Base-by-base conservation (phyloP, 2,329 filamentous ascomycete genomes). In the Neonectria magnoliae region DNA sequence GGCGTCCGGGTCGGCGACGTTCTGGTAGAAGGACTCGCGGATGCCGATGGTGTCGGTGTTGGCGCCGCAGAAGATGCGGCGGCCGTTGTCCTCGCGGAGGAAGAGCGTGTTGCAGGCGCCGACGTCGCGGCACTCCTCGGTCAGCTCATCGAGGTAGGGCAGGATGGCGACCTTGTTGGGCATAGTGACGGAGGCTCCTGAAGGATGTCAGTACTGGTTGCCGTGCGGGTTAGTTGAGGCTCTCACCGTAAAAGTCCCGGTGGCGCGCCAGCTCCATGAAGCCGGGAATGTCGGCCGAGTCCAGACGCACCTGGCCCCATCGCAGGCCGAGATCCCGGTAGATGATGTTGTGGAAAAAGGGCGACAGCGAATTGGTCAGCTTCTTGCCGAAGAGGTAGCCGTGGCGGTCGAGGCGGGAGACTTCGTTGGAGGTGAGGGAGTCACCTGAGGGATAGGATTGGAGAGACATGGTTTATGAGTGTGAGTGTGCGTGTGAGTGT, bases 11-110 rank as follows among this genome's bases (percentile, higher is more conserved):
- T 81, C 73, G 6, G 78, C 51, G 11, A 85, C 76, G 71, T 89
- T 90, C 68, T 86, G 84, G 53, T 84, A 78, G 71, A 95, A 91
- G 4, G 90, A 87, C 74, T 94, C 91, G 22, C 91, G 86, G 66
- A 95, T 90, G 31, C 93, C 93, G 61, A 93, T 85, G 64, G 91
- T 91, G 78, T 96, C 93, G 4, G 93, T 95, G 81, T 96, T 95
- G 47, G 92, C 91, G 57, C 92, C 93, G 77, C 91, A 88, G 68
- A 88, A 88, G 50, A 85, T 73, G 18, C 84, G 81, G 36, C 79
- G 79, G 55, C 85, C 84, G 51, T 82, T 77, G 16, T 83, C 81
- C 51, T 81, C 78, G 22, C 86, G 83, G 51, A 92, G 77, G 81
- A 91, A 94, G 57, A 95, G 85, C 1, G 92, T 96, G 82, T 96